Percentiles rank a stretch among this genome's conserved stretches.
phyloP scores from a whole-genome alignment of 192 early-diverging fungal genomes.

The Globomyces pollinis-pini region DNA sequence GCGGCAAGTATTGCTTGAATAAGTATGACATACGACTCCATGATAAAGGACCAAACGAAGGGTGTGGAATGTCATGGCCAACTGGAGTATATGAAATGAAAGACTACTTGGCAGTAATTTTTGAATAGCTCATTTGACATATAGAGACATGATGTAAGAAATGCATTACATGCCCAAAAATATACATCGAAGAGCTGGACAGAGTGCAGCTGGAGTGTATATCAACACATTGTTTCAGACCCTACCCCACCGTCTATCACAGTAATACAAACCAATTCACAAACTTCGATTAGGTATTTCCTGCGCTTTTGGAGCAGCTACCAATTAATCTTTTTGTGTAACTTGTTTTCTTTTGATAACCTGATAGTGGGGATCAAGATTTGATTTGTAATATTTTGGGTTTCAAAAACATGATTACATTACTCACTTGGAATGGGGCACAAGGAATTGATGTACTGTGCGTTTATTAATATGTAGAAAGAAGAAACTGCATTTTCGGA shows the following conservation, averaged over 20 bases:
- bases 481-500: background rate
- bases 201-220: slow-evolving; percentile 48
- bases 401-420: slow-evolving; percentile 55
- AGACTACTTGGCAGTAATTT: slow-evolving; percentile 30
- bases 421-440: slow-evolving; percentile 57
- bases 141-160: slow-evolving; percentile 36
- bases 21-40: slow-evolving; percentile 62
- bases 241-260: background rate
- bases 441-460: slow-evolving; percentile 50
- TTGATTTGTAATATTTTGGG: slow-evolving; percentile 76
- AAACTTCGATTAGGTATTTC: slow-evolving; percentile 17
- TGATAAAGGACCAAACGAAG: slow-evolving; percentile 32
- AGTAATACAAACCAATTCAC: slow-evolving; percentile 49
- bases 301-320: no score
- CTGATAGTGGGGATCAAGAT: slow-evolving; percentile 75
- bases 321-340: no score
- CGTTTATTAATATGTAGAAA: background rate
- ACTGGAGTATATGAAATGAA: slow-evolving; percentile 25
- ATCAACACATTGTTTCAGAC: background rate
- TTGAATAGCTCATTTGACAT: no score
- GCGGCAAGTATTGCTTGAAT: slow-evolving; percentile 51
- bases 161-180: slow-evolving; percentile 44
- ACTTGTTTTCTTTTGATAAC: no score
- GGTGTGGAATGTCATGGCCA: slow-evolving; percentile 53
- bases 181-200: slow-evolving; percentile 33